phyloP scores from a whole-genome alignment of 257 asterid species.

The Rehmannia glutinosa region DNA sequence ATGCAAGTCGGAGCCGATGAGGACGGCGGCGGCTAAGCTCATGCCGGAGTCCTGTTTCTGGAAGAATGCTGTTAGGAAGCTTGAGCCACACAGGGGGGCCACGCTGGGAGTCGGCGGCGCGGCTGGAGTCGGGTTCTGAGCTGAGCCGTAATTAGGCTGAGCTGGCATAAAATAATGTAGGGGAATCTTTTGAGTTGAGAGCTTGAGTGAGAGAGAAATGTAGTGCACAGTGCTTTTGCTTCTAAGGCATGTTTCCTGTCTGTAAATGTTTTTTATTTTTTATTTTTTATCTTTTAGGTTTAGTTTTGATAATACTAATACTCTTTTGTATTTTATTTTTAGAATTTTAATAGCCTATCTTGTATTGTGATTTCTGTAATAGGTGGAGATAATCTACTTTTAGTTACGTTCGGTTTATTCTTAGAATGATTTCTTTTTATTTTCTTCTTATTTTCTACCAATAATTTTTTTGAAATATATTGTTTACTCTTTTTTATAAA shows the following conservation, averaged over 20 bases:
- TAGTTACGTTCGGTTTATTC: too few species aligned
- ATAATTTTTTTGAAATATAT: too few species aligned
- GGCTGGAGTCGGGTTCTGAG: slow-evolving; percentile 76
- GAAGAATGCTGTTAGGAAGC: slow-evolving; percentile 60
- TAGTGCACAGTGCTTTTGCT: slow-evolving; percentile 31
- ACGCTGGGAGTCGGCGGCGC: slow-evolving; percentile 73
- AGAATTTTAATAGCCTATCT: background rate
- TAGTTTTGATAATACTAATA: slow-evolving; percentile 9
- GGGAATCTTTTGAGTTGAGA: slow-evolving; percentile 26
- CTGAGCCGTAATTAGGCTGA: slow-evolving; percentile 22
- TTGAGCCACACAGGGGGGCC: slow-evolving; percentile 72
- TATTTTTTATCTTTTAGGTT: background rate
- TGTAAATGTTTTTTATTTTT: slow-evolving; percentile 23
- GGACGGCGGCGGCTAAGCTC: slow-evolving; percentile 89
- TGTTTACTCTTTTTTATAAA: too few species aligned
- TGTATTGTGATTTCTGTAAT: background rate
- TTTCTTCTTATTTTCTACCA: too few species aligned
- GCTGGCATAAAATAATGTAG: slow-evolving; percentile 25
- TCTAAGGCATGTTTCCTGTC: slow-evolving; percentile 24
- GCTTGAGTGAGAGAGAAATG: slow-evolving; percentile 15
- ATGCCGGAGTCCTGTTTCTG: slow-evolving; percentile 79
- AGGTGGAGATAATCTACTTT: background rate
- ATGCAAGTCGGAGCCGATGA: slow-evolving; percentile 99
- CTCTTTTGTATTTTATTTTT: background rate
- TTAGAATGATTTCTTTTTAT: too few species aligned